A percentile compares a stretch with the other conserved stretches of the same genome.
Evolutionary conservation across 306 rosid genomes (phyloP).

Genomic region (Lotus japonicus): DNA sequence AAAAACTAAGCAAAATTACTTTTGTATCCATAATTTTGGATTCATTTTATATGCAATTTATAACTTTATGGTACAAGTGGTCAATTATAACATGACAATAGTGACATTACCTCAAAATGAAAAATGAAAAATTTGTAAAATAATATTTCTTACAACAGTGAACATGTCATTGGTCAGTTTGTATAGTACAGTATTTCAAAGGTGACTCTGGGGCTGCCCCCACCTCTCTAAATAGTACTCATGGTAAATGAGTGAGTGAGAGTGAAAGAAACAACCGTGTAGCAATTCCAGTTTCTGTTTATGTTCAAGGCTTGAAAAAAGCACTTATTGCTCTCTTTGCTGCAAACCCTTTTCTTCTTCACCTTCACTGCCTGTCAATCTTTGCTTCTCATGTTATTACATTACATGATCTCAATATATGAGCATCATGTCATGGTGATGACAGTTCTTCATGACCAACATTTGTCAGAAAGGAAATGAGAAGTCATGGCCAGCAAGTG

Average conservation of each 20-base stretch:
- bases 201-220: not conserved
- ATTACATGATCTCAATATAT: not conserved
- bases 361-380: constrained; percentile 17
- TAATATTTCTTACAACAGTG: not conserved
- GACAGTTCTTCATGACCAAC: too few species aligned
- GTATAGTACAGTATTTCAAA: constrained; percentile 34
- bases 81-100: too few species aligned
- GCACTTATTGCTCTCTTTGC: constrained; percentile 7
- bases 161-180: constrained; percentile 20
- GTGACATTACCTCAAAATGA: too few species aligned
- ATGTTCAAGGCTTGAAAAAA: not conserved
- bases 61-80: too few species aligned
- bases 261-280: not conserved
- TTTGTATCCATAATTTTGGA: too few species aligned
- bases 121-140: too few species aligned
- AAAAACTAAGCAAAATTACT: too few species aligned
- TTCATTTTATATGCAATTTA: too few species aligned
- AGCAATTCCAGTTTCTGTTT: constrained; percentile 23
- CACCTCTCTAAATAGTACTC: constrained; percentile 13
- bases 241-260: not conserved
- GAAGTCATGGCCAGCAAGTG: constrained; percentile 40
- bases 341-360: constrained; percentile 14
- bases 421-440: not conserved
- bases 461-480: constrained; percentile 36
- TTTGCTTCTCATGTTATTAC: constrained; percentile 13